These are phyloP conservation scores for Phytomonas serpens DNA, from an alignment of 208 protist genomes.

Conservation along the genomic window DNA sequence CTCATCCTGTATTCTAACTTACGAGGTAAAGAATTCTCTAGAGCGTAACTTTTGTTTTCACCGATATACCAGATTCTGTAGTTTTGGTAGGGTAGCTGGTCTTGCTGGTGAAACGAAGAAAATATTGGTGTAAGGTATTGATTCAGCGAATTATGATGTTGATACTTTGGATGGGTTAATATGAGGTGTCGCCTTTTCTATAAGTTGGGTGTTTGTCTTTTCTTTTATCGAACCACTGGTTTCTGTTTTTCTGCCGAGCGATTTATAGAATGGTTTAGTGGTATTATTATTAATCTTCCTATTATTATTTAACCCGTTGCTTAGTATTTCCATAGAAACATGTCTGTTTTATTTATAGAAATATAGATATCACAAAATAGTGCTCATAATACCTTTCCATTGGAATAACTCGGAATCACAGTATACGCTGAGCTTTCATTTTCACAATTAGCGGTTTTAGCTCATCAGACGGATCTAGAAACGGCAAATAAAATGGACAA, in stretches of 20 bases:
- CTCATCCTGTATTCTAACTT: not conserved
- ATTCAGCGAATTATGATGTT: not conserved
- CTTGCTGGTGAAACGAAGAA: not conserved
- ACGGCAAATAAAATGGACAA: slow-evolving; percentile 76
- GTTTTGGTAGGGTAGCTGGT: too few relatives aligned
- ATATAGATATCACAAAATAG: slow-evolving; percentile 9
- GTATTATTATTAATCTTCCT: not conserved
- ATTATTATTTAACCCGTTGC: slow-evolving; percentile 15
- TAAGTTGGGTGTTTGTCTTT: slow-evolving; percentile 1
- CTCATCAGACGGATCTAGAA: not conserved
- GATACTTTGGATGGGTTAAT: not conserved
- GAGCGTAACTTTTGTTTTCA: too few relatives aligned
- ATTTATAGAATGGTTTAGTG: slow-evolving; percentile 2
- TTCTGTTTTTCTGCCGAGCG: not conserved
- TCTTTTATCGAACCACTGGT: not conserved
- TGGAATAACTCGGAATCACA: not conserved
- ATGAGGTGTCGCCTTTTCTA: not conserved
- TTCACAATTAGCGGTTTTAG: not conserved
- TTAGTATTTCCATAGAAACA: slow-evolving; percentile 13
- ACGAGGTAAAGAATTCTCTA: too few relatives aligned
- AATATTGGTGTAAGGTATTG: not conserved
- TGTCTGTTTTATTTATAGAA: slow-evolving; percentile 17
- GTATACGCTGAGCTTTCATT: slow-evolving; percentile 7
- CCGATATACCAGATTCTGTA: too few relatives aligned
- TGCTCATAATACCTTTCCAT: slow-evolving; percentile 8